Conservation (phyloP, 1,284 basidiomycete genomes). For the Malassezia japonica region DNA sequence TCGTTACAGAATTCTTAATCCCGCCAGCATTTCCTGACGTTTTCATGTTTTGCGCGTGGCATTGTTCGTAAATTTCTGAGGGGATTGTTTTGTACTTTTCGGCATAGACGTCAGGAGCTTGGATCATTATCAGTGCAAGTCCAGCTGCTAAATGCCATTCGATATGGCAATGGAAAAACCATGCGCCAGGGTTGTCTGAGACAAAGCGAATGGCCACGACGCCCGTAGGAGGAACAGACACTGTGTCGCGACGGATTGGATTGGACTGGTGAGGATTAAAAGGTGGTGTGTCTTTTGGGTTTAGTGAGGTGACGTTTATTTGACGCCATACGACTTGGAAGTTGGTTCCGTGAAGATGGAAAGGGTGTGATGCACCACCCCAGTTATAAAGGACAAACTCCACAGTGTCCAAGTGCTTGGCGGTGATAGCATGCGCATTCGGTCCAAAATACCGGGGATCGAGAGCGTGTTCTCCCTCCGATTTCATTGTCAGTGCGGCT, state of each 20-base stretch:
- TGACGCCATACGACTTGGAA: constrained; percentile 59
- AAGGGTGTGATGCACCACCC: constrained; percentile 65
- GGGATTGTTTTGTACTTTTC: constrained; percentile 54
- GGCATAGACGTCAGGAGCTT: constrained; percentile 56
- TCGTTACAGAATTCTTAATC: constrained; percentile 23
- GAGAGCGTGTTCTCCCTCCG: background rate
- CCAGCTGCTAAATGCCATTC: constrained; percentile 65
- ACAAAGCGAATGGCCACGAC: constrained; percentile 61
- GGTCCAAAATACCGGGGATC: constrained; percentile 8
- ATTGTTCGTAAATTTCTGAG: constrained; percentile 59
- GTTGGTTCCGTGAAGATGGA: constrained; percentile 17
- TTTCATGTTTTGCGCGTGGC: constrained; percentile 57
- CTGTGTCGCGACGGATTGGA: constrained; percentile 69
- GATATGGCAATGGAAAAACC: constrained; percentile 50
- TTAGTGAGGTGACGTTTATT: constrained; percentile 64
- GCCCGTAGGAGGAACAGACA: constrained; percentile 55
- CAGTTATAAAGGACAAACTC: constrained; percentile 71
- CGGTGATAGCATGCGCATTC: constrained; percentile 55
- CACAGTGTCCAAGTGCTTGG: constrained; percentile 64
- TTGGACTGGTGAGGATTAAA: constrained; percentile 72
- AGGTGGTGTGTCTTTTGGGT: constrained; percentile 66
- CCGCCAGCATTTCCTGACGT: constrained; percentile 45
- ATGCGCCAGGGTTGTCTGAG: constrained; percentile 58
- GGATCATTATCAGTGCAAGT: constrained; percentile 64
- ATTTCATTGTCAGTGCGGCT: constrained; percentile 25